Evolutionary conservation across 495 filamentous ascomycete species (phyloP).

Genomic region (Astrothelium macrocarpum): DNA sequence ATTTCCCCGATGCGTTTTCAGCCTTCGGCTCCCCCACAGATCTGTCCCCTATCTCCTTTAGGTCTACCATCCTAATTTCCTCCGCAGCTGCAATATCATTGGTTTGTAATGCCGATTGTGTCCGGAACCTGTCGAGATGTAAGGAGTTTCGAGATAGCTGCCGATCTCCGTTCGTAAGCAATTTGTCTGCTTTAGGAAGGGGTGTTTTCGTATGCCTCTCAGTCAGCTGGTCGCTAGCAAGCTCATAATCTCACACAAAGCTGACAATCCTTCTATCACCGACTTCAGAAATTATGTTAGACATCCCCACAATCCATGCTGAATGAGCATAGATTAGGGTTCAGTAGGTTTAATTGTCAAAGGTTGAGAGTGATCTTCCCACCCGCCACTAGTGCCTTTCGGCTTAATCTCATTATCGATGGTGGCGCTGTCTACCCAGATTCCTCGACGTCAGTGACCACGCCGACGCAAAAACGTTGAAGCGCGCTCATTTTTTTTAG

Average conservation of each 20-base stretch:
- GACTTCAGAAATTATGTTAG: background rate
- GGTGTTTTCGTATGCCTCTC: too few species aligned
- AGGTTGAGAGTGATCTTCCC: background rate
- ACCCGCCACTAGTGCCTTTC: conserved; percentile 3
- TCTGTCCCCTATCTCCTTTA: background rate
- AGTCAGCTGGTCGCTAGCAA: too few species aligned
- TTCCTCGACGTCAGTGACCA: background rate
- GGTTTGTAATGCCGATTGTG: background rate
- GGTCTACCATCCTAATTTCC: background rate
- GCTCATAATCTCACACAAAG: too few species aligned
- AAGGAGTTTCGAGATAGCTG: background rate
- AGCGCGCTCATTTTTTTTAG: background rate
- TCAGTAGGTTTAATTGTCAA: background rate
- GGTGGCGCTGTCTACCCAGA: conserved; percentile 2
- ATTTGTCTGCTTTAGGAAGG: too few species aligned
- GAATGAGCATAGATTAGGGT: background rate
- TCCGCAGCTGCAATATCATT: background rate
- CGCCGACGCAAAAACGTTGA: background rate
- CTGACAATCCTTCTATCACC: too few species aligned
- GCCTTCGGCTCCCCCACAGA: conserved; percentile 4
- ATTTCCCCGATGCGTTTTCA: conserved; percentile 1
- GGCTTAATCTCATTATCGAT: conserved; percentile 5
- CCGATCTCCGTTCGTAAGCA: too few species aligned
- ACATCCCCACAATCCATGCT: background rate
- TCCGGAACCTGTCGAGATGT: background rate